Percentiles rank a stretch among this genome's conserved stretches.
phyloP scores from a whole-genome alignment of 202 grass and related monocot species.

The Elaeis oleifera region DNA sequence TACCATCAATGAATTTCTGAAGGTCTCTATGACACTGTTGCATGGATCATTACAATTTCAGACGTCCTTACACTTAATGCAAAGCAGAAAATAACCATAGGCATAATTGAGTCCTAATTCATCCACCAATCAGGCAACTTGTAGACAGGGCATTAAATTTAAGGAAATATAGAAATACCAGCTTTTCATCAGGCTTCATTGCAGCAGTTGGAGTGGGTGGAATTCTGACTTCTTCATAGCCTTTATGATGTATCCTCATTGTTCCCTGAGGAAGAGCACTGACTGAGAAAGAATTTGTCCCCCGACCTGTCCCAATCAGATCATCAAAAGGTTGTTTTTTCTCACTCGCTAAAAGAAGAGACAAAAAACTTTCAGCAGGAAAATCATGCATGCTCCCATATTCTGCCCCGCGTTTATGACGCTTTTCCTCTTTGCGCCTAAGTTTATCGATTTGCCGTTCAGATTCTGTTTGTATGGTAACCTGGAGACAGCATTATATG shows the following conservation, averaged over 20 bases:
- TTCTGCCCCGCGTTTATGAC: slow-evolving; percentile 46
- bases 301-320: slow-evolving; percentile 69
- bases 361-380: slow-evolving; percentile 57
- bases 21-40: too few relatives aligned
- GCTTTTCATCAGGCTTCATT: slow-evolving; percentile 69
- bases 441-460: slow-evolving; percentile 85
- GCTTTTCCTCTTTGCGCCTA: slow-evolving; percentile 83
- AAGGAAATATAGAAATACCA: slow-evolving; percentile 36
- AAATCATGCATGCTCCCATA: slow-evolving; percentile 49
- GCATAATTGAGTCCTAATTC: too few relatives aligned
- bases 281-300: slow-evolving; percentile 38
- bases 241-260: slow-evolving; percentile 60
- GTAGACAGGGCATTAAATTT: background rate
- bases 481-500: slow-evolving; percentile 36
- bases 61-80: too few relatives aligned
- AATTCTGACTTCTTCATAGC: slow-evolving; percentile 97
- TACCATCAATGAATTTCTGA: too few relatives aligned
- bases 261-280: slow-evolving; percentile 91
- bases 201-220: slow-evolving; percentile 69
- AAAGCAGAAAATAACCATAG: too few relatives aligned
- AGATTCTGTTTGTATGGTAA: slow-evolving; percentile 84
- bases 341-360: slow-evolving; percentile 83
- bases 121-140: background rate
- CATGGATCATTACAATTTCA: too few relatives aligned
- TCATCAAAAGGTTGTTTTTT: slow-evolving; percentile 79